A percentile compares a stretch with the other conserved stretches of the same genome.
Evolutionary conservation across 176 grass and related monocot species (phyloP).

Genomic region (Bothriochloa decipiens): DNA sequence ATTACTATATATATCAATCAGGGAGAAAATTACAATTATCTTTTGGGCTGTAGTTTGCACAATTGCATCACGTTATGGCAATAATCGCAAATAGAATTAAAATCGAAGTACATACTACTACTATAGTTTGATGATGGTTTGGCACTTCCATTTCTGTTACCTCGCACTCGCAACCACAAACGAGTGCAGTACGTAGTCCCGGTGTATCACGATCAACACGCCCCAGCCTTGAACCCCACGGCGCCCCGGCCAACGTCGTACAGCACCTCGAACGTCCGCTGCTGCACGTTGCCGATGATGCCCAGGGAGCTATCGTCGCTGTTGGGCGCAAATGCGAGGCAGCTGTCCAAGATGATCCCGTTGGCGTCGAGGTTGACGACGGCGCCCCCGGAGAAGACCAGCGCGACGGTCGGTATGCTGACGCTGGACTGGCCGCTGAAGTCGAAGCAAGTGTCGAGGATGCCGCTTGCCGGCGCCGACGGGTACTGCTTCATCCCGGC

Average conservation of each 20-base stretch:
- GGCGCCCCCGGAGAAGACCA: constrained; percentile 43
- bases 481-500: constrained; percentile 53
- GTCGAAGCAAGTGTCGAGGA: constrained; percentile 70
- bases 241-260: constrained; percentile 56
- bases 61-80: not conserved
- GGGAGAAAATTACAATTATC: not conserved
- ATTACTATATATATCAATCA: not conserved
- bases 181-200: not conserved
- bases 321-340: constrained; percentile 75
- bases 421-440: constrained; percentile 38
- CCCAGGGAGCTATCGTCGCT: constrained; percentile 32
- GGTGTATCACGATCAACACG: constrained; percentile 37
- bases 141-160: not conserved
- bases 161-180: not conserved
- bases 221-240: constrained; percentile 56
- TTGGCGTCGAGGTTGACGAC: constrained; percentile 42
- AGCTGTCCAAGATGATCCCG: constrained; percentile 63
- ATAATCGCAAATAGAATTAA: not conserved
- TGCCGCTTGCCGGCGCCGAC: not conserved
- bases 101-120: not conserved
- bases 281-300: constrained; percentile 88
- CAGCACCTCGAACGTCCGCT: constrained; percentile 75
- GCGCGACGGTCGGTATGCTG: constrained; percentile 45
- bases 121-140: not conserved
- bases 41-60: not conserved